phyloP scores from a whole-genome alignment of 2,329 filamentous ascomycete species.

The Raffaelea albimanens region DNA sequence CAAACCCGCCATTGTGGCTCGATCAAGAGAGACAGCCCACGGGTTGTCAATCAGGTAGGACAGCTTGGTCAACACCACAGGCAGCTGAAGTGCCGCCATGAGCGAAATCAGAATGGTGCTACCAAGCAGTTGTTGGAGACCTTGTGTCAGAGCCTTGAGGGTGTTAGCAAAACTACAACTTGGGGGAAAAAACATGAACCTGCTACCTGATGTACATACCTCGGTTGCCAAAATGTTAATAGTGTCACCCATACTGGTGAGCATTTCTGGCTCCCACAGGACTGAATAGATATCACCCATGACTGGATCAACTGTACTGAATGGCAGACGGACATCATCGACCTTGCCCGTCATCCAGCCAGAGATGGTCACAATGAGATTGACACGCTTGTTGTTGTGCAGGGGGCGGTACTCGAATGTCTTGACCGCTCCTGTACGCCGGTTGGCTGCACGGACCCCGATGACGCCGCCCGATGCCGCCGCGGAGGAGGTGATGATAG shows the following conservation, averaged over 20 bases:
- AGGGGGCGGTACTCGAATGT: conserved; percentile 95
- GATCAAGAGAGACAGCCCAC: conserved; percentile 91
- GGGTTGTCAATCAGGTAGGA: conserved; percentile 97
- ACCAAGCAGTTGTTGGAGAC: conserved; percentile 87
- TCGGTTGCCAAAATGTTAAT: conserved; percentile 98
- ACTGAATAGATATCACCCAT: conserved; percentile 99
- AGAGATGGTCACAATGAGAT: conserved; percentile 87
- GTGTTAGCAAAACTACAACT: no score
- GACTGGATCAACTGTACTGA: conserved; percentile 89
- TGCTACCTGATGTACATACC: conserved; percentile 41
- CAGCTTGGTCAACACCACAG: conserved; percentile 84
- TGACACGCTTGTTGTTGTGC: conserved; percentile 96
- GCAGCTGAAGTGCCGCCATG: conserved; percentile 90
- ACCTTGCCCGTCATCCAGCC: conserved; percentile 99
- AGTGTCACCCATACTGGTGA: conserved; percentile 94
- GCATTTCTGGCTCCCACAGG: conserved; percentile 96
- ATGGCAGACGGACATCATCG: conserved; percentile 91
- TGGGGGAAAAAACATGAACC: neutral
- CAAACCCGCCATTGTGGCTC: conserved; percentile 78
- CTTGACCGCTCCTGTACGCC: conserved; percentile 82
- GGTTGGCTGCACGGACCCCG: conserved; percentile 73
- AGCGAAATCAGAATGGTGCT: conserved; percentile 79
- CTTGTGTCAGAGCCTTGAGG: conserved; percentile 77
- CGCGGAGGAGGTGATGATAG: conserved; percentile 84
- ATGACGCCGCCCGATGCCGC: conserved; percentile 82